Evolutionary conservation across 1,139 yeast species (phyloP).

Genomic region (Suhomyces atakaporum): DNA sequence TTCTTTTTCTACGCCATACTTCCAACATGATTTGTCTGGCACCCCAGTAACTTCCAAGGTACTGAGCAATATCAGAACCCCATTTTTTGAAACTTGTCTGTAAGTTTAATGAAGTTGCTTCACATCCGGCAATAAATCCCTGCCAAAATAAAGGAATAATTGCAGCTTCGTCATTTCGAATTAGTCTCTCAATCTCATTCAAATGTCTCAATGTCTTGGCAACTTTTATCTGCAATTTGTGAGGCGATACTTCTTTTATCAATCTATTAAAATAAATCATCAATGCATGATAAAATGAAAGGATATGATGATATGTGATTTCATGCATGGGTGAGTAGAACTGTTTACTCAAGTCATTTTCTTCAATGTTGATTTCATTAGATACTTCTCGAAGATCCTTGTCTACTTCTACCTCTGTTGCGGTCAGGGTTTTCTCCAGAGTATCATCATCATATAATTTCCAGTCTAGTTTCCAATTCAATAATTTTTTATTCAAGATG

Average conservation of each 20-base stretch:
- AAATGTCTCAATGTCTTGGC: constrained; percentile 63
- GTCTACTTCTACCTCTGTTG: constrained; percentile 10
- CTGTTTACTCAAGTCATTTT: constrained; percentile 22
- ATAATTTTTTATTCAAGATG: constrained; percentile 52
- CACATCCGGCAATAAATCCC: constrained; percentile 88
- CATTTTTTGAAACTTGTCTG: constrained; percentile 73
- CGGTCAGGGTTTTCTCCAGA: constrained; percentile 6
- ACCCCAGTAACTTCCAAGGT: constrained; percentile 83
- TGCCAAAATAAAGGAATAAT: constrained; percentile 86
- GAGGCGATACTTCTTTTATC: constrained; percentile 56
- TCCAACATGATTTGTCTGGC: constrained; percentile 83
- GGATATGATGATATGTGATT: constrained; percentile 79
- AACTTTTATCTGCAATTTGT: constrained; percentile 59
- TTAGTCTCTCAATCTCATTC: constrained; percentile 60
- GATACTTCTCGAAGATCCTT: constrained; percentile 6
- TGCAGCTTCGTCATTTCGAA: constrained; percentile 53
- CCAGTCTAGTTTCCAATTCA: constrained; percentile 73
- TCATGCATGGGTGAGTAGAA: constrained; percentile 62
- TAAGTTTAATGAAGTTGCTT: constrained; percentile 58
- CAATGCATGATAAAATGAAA: constrained; percentile 76
- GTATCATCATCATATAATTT: constrained; percentile 36
- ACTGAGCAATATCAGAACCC: constrained; percentile 78
- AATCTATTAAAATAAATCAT: constrained; percentile 74
- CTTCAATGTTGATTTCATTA: constrained; percentile 12
- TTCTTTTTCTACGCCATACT: constrained; percentile 77